Evolutionary conservation across 2,329 filamentous ascomycete genomes (phyloP), one percentile per base, ranked within the genome.

Genomic region (Beauveria sp.): DNA sequence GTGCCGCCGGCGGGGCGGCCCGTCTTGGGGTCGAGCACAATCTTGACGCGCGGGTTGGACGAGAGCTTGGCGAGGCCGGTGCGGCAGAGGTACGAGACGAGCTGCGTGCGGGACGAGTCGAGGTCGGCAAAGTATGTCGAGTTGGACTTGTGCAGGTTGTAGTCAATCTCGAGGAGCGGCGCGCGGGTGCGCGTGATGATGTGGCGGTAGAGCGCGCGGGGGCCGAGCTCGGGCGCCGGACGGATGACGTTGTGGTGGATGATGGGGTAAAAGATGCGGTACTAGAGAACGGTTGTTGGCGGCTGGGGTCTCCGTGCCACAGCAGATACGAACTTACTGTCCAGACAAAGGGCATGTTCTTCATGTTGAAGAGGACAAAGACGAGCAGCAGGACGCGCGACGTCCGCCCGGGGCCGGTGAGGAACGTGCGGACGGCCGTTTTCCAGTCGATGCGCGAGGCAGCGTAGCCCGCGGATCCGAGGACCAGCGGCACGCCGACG

Each of bases 81-180:
- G 22, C 80, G 82, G 58, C 88, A 77, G 2, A 92, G 76, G 65
- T 86, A 84, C 54, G 86, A 88, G 58, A 96, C 85, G 9, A 94
- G 84, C 65, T 96, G 90, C 0, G 89, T 89, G 61, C 94, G 89
- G 44, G 88, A 85, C 63, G 93, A 83, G 74, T 96, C 92, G 66
- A 96, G 85, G 73, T 96, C 91, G 66, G 86, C 79, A 71, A 96
- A 96, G 78, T 96, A 96, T 34, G 92, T 96, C 67, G 84, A 85
- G 77, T 92, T 91, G 64, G 86, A 87, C 72, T 92, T 92, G 80
- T 93, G 89, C 48, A 91, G 70, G 76, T 94, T 93, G 77, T 92
- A 91, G 76, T 96, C 92, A 68, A 87, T 91, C 75, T 96, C 91
- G 66, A 89, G 81, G 59, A 89, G 75, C 1, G 89, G 84, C 16